phyloP scores from a whole-genome alignment of 306 rosid species.

The Pterocarpus santalinus region DNA sequence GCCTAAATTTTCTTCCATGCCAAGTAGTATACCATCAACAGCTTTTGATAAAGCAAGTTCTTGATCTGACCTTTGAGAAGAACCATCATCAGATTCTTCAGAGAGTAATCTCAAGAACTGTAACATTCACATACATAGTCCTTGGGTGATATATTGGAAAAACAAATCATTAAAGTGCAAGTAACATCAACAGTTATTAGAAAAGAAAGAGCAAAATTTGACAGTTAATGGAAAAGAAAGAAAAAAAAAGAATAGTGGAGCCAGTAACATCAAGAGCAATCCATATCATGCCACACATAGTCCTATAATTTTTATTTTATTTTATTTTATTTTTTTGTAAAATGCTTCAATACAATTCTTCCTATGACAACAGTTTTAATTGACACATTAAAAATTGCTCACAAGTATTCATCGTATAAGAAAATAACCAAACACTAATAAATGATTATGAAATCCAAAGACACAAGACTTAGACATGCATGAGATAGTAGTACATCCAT shows the following conservation, averaged over 20 bases:
- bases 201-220: background rate
- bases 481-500: too few relatives aligned
- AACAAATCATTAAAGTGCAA: background rate
- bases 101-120: constrained; percentile 85
- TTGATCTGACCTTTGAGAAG: constrained; percentile 68
- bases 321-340: too few relatives aligned
- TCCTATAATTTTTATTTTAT: too few relatives aligned
- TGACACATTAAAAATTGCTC: too few relatives aligned
- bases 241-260: background rate
- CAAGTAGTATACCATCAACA: constrained; percentile 64
- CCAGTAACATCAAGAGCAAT: background rate
- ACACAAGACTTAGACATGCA: too few relatives aligned
- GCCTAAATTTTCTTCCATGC: constrained; percentile 57
- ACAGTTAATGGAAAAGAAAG: background rate
- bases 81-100: constrained; percentile 62
- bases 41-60: constrained; percentile 76
- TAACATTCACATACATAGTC: constrained; percentile 46
- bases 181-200: background rate
- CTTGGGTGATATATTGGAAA: background rate
- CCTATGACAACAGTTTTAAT: too few relatives aligned
- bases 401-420: background rate
- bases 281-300: background rate
- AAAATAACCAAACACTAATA: too few relatives aligned
- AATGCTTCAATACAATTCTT: too few relatives aligned
- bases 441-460: too few relatives aligned